These are phyloP conservation scores for Porpolomopsis calyptriformis DNA, from an alignment of 768 basidiomycete genomes.

Conservation along the genomic window DNA sequence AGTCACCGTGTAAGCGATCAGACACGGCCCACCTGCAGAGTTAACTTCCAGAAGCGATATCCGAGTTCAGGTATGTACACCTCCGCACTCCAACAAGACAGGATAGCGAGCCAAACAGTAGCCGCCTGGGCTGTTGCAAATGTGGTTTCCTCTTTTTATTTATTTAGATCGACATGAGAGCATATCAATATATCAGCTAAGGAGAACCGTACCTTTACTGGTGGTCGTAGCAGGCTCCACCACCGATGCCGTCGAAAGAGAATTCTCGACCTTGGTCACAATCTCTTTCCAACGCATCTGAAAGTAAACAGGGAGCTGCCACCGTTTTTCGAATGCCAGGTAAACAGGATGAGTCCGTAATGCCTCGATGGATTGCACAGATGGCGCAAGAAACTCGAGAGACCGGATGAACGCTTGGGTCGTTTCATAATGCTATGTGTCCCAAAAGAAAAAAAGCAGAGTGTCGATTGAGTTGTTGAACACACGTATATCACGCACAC, in stretches of 20 bases:
- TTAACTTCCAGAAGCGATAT: constrained; percentile 84
- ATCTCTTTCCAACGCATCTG: constrained; percentile 97
- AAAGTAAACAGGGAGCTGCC: constrained; percentile 96
- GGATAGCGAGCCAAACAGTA: constrained; percentile 62
- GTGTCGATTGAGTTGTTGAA: no score
- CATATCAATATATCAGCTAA: constrained; percentile 8
- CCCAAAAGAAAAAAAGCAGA: not conserved
- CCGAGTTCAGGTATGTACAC: constrained; percentile 76
- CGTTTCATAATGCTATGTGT: constrained; percentile 65
- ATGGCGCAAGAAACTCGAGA: constrained; percentile 76
- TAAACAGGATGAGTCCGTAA: constrained; percentile 71
- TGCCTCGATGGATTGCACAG: constrained; percentile 50
- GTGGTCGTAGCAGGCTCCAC: constrained; percentile 14
- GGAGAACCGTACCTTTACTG: constrained; percentile 27
- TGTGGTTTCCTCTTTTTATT: constrained; percentile 20
- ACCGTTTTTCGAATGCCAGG: constrained; percentile 64
- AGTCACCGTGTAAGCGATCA: not conserved
- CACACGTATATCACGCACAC: not conserved
- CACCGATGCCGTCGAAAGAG: constrained; percentile 35
- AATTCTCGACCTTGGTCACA: constrained; percentile 63
- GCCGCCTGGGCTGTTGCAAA: constrained; percentile 57
- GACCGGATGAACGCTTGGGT: constrained; percentile 75
- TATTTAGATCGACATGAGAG: constrained; percentile 13
- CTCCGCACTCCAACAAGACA: constrained; percentile 78
- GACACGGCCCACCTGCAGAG: constrained; percentile 56